phyloP scores from a whole-genome alignment of 2,329 filamentous ascomycete species.

The Hymenoscyphus occultus region DNA sequence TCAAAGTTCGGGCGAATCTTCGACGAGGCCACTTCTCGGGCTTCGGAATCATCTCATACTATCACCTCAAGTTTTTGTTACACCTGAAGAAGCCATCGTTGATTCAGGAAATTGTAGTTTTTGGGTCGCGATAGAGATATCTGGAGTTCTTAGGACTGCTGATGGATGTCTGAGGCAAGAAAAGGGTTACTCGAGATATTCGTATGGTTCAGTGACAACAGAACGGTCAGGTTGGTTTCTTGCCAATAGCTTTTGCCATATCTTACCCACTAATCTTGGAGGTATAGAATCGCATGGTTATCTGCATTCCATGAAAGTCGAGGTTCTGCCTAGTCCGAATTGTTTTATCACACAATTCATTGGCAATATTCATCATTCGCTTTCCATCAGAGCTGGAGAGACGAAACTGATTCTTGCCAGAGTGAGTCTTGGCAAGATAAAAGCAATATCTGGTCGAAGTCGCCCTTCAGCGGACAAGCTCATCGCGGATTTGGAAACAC shows the following conservation, averaged over 20 bases:
- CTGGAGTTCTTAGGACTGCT: slow-evolving; percentile 29
- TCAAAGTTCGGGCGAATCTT: slow-evolving; percentile 11
- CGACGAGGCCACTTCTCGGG: slow-evolving; percentile 11
- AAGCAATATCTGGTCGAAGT: slow-evolving; percentile 30
- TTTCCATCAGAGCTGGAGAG: slow-evolving; percentile 26
- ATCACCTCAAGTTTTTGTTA: slow-evolving; percentile 34
- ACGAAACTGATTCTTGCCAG: slow-evolving; percentile 35
- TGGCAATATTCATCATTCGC: slow-evolving; percentile 30
- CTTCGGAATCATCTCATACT: slow-evolving; percentile 22
- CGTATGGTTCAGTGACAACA: slow-evolving; percentile 1
- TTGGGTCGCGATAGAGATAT: slow-evolving; percentile 39
- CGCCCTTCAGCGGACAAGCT: slow-evolving; percentile 50
- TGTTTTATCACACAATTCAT: slow-evolving; percentile 32
- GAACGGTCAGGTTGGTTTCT: slow-evolving; percentile 8
- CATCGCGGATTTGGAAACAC: slow-evolving; percentile 56
- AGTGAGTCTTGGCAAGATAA: slow-evolving; percentile 27
- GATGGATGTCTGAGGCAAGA: slow-evolving; percentile 18
- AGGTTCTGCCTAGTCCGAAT: slow-evolving; percentile 27
- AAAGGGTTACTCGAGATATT: slow-evolving; percentile 1
- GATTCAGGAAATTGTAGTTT: slow-evolving; percentile 33
- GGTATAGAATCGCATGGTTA: slow-evolving; percentile 23
- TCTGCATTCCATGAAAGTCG: slow-evolving; percentile 33
- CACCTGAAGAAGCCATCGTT: slow-evolving; percentile 33
- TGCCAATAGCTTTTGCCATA: background rate
- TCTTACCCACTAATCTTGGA: background rate